phyloP scores from a whole-genome alignment of 257 asterid species.

The Penstemon davidsonii region DNA sequence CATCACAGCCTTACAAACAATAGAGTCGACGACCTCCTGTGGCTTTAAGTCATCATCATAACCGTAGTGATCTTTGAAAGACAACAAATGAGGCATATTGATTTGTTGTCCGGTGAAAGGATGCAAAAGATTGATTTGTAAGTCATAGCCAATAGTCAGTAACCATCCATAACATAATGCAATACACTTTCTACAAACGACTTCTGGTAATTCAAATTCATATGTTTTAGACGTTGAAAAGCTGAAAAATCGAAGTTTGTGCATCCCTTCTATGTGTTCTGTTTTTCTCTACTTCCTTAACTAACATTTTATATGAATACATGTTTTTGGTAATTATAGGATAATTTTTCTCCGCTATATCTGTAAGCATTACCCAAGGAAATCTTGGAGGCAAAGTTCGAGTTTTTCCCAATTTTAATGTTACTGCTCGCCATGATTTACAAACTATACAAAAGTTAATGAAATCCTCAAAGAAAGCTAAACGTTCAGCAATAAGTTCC shows the following conservation, averaged over 20 bases:
- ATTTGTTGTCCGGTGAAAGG: neutral
- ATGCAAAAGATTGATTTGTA: slow-evolving; percentile 2
- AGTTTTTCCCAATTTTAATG: neutral
- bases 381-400: neutral
- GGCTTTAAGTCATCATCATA: neutral
- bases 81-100: neutral
- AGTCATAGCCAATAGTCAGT: neutral
- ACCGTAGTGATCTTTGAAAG: neutral
- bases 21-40: neutral
- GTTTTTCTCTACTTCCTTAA: neutral
- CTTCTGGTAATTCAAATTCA: slow-evolving; percentile 9
- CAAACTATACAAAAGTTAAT: neutral
- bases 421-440: neutral
- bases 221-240: neutral
- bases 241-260: neutral
- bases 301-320: too few relatives aligned
- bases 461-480: neutral
- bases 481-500: neutral
- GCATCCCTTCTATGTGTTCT: neutral
- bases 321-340: too few relatives aligned
- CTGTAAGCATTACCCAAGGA: slow-evolving; percentile 1
- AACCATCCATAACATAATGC: neutral
- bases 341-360: neutral
- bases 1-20: neutral
- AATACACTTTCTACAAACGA: neutral